Conservation (phyloP, 2,329 filamentous ascomycete genomes). For the Alternaria triticina region DNA sequence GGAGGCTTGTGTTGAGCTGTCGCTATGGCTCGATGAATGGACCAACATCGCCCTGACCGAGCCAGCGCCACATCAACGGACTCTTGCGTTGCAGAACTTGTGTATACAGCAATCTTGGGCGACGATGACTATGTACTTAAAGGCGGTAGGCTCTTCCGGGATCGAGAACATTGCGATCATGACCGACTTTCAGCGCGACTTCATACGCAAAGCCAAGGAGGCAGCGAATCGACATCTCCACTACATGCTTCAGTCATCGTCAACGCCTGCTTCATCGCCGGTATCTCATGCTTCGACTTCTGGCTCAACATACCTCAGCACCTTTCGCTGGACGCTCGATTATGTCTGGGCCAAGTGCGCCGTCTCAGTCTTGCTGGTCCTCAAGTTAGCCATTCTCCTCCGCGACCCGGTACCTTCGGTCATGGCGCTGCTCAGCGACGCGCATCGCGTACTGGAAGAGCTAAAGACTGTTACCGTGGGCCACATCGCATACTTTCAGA, state of each 20-base stretch:
- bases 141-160: conserved; percentile 57
- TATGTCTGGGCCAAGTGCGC: conserved; percentile 66
- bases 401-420: conserved; percentile 51
- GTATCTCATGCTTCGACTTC: conserved; percentile 8
- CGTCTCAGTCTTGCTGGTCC: conserved; percentile 62
- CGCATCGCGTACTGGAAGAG: conserved; percentile 53
- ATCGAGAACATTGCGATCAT: conserved; percentile 61
- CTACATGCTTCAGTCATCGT: conserved; percentile 50
- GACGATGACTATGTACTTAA: conserved; percentile 59
- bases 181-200: conserved; percentile 55
- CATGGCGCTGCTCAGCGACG: conserved; percentile 52
- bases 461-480: conserved; percentile 52
- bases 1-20: conserved; percentile 35
- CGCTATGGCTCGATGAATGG: conserved; percentile 53
- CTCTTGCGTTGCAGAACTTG: conserved; percentile 52
- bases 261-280: conserved; percentile 25
- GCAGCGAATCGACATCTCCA: conserved; percentile 60
- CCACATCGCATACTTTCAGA: conserved; percentile 57
- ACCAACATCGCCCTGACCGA: conserved; percentile 29
- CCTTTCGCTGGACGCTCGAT: conserved; percentile 62
- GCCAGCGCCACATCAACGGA: conserved; percentile 13
- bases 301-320: conserved; percentile 53
- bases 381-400: conserved; percentile 60
- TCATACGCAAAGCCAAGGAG: conserved; percentile 59
- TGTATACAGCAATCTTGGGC: conserved; percentile 62